These are phyloP conservation scores for Microbotryomycetes sp. DNA, from an alignment of 1,284 basidiomycete species.

Conservation along the genomic window DNA sequence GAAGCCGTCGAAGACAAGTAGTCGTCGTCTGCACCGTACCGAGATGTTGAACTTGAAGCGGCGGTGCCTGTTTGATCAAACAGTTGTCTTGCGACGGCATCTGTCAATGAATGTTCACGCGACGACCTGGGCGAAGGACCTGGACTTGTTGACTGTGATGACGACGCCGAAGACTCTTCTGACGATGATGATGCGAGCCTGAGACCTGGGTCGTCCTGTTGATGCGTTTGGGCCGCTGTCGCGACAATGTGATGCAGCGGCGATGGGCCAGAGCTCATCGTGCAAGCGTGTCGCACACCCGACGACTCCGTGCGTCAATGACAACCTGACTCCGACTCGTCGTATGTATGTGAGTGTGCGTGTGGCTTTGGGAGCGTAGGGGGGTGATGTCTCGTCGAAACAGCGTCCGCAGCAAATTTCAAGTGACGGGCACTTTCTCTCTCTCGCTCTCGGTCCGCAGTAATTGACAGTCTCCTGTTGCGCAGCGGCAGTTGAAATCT, in stretches of 20 bases:
- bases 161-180: conserved; percentile 1
- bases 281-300: background rate
- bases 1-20: conserved; percentile 12
- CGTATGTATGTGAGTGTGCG: too few relatives aligned
- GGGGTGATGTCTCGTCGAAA: background rate
- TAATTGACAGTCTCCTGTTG: background rate
- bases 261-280: background rate
- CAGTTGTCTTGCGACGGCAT: background rate
- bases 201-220: background rate
- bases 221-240: background rate
- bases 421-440: too few relatives aligned
- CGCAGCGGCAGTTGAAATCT: background rate
- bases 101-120: background rate
- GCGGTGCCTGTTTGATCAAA: background rate
- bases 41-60: background rate
- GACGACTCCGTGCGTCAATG: too few relatives aligned
- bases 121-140: background rate
- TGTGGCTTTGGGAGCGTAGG: too few relatives aligned
- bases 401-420: too few relatives aligned
- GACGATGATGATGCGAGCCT: background rate
- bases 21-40: conserved; percentile 1
- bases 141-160: background rate
- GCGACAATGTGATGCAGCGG: background rate
- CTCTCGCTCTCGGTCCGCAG: too few relatives aligned
- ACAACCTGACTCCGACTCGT: too few relatives aligned